Base-by-base conservation (phyloP, 495 filamentous ascomycete species). In the Podospora didyma region DNA sequence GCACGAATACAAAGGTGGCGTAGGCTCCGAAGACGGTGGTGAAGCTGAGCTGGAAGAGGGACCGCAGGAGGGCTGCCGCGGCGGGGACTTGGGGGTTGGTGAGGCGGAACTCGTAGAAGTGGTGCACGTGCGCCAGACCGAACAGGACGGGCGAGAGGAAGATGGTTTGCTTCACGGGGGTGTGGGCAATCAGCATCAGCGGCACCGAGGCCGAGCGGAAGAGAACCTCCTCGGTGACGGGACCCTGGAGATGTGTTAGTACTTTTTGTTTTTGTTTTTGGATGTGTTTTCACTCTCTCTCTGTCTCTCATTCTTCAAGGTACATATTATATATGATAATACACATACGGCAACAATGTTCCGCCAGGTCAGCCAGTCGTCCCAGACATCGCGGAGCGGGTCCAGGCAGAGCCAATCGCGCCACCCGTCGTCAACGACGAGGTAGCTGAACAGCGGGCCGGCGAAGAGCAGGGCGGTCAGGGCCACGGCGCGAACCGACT, bases 1-100 rank as follows among this genome's bases (percentile, higher is more conserved):
- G 85, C 7, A 98, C 66, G 61, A 88, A 96, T n/a, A 96, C 34
- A 61, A 97, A 98, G 3, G 89, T 89, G 0, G 90, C 92, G 73
- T 78, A 96, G 75, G 89, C 92, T 46, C 94, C 94, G 60, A 98
- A 98, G 22, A 97, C 67, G 17, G 90, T 90, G 4, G 94, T 97
- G 66, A 95, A 98, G n/a, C 80, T 76, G 62, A 98, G 87, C 67
- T 98, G 94, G 59, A 97, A 81, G 19, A 90, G 41, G 1, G 89
- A 89, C 45, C 90, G 84, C 5, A 89, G 57, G 1, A 92, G 53
- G 5, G 84, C 85, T 1, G 76, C 74, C 4, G 77, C 41, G 12
- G 82, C 60, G 5, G 87, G 78, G 2, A 86, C 84, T 58, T 83
- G 75, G 16, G 93, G 90, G 64, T 96, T 82, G 0, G 86, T 88